These are phyloP conservation scores for Starmerella geochares DNA, from an alignment of 805 yeast genomes.

Conservation along the genomic window DNA sequence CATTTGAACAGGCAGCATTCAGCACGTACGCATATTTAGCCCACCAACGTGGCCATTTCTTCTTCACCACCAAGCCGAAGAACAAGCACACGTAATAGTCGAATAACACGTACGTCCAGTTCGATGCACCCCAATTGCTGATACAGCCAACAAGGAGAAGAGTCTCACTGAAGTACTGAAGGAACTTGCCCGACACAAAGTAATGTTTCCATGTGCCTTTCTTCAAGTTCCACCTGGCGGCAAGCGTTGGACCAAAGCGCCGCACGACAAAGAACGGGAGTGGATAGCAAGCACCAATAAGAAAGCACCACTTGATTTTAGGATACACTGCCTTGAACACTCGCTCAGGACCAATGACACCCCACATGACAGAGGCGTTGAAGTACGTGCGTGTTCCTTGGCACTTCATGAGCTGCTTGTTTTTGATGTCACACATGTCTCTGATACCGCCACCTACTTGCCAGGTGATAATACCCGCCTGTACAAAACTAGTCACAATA, in stretches of 20 bases:
- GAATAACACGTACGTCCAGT: slow-evolving; percentile 53
- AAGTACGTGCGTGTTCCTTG: slow-evolving; percentile 37
- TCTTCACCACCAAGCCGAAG: slow-evolving; percentile 39
- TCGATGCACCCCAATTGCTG: slow-evolving; percentile 41
- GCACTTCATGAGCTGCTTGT: slow-evolving; percentile 33
- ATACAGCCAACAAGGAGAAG: slow-evolving; percentile 33
- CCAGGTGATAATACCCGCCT: slow-evolving; percentile 18
- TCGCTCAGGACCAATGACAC: slow-evolving; percentile 39
- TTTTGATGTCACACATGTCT: slow-evolving; percentile 33
- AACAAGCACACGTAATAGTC: slow-evolving; percentile 35
- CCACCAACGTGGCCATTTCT: slow-evolving; percentile 42
- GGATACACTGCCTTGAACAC: slow-evolving; percentile 46
- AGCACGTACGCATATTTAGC: slow-evolving; percentile 42
- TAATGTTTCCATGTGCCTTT: slow-evolving; percentile 15
- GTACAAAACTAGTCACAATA: slow-evolving; percentile 16
- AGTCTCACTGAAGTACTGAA: slow-evolving; percentile 11
- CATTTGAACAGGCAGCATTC: slow-evolving; percentile 41
- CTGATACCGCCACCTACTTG: slow-evolving; percentile 19
- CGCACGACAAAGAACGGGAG: slow-evolving; percentile 20
- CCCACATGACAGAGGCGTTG: slow-evolving; percentile 38
- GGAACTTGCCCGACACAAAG: slow-evolving; percentile 30
- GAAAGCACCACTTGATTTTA: slow-evolving; percentile 50
- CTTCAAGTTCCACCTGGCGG: slow-evolving; percentile 13
- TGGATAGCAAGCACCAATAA: slow-evolving; percentile 39
- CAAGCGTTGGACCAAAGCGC: slow-evolving; percentile 20